Evolutionary conservation across 1,284 basidiomycete species (phyloP), one percentile per base, ranked within the genome.

Genomic region (Stygiomarasmius scandens): DNA sequence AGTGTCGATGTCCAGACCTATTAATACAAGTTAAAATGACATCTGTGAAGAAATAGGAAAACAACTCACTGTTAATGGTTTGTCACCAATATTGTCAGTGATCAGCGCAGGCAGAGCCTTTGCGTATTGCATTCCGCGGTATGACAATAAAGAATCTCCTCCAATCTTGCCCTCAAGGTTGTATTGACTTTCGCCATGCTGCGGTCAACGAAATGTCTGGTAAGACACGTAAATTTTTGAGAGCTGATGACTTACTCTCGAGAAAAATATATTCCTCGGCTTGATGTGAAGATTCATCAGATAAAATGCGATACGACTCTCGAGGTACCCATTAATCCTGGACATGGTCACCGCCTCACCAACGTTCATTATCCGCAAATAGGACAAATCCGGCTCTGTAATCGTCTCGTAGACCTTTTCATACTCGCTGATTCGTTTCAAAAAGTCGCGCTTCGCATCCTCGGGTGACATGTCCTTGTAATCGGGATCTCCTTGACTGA

Each of bases 261-360:
- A 98, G 64, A 99, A 87, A 74, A 96, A 99, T 65, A 99, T 98
- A 71, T 91, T 95, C 60, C 97, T 82, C 12, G 97, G 96, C 67
- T 98, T 97, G 62, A 99, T 78, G 71, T 99, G 97, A 65, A 98
- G 74, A 74, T 99, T 99, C 96, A 98, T 98, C 58, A 99, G 80
- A 74, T 97, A 99, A 76, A 98, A 99, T 2, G 95, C 96, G 63
- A 99, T 96, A 36, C 97, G 89, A 79, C 92, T 95, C 70, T 97
- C 94, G 59, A 99, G 77, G 69, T 99, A 99, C 20, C 96, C 95
- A 65, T 94, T 84, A 53, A 96, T 95, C 62, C 87, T 83, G 63
- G 89, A 91, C 60, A 95, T 83, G 1, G 87, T 89, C 48, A 95
- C 94, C 70, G 92, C 88, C 62, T 84, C 85, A 11, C 95, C 95